Evolutionary conservation across 805 yeast species (phyloP).

Genomic region (Cyberlindnera saturnus): DNA sequence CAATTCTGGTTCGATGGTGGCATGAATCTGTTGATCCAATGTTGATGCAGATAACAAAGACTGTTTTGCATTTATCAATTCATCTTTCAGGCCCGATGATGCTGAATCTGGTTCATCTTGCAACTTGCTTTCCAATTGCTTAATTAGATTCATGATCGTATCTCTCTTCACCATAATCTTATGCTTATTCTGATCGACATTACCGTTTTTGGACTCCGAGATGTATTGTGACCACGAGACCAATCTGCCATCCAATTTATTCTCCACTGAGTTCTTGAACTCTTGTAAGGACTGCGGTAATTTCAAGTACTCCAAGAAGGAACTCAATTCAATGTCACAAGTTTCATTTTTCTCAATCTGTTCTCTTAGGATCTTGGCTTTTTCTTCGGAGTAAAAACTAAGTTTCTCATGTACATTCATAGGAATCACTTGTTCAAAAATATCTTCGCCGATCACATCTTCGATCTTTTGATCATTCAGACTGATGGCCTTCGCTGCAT

Average conservation of each 20-base stretch:
- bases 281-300: constrained; percentile 62
- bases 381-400: constrained; percentile 84
- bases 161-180: constrained; percentile 27
- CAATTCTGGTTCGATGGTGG: constrained; percentile 37
- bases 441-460: constrained; percentile 39
- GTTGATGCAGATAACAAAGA: constrained; percentile 55
- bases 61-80: constrained; percentile 49
- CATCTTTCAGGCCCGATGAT: constrained; percentile 44
- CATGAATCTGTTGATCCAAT: constrained; percentile 50
- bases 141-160: constrained; percentile 31
- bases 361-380: constrained; percentile 66
- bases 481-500: constrained; percentile 57
- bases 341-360: constrained; percentile 72
- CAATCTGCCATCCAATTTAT: constrained; percentile 26
- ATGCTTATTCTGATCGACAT: constrained; percentile 26
- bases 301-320: constrained; percentile 75
- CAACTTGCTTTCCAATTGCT: constrained; percentile 29
- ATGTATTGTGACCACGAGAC: constrained; percentile 24
- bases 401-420: constrained; percentile 80
- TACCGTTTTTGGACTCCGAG: constrained; percentile 21
- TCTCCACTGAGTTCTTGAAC: constrained; percentile 32
- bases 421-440: constrained; percentile 80
- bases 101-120: constrained; percentile 32
- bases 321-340: constrained; percentile 69
- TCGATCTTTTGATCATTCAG: constrained; percentile 42